Evolutionary conservation across 345 rosid genomes (phyloP).

Genomic region (Carallia pectinifolia): DNA sequence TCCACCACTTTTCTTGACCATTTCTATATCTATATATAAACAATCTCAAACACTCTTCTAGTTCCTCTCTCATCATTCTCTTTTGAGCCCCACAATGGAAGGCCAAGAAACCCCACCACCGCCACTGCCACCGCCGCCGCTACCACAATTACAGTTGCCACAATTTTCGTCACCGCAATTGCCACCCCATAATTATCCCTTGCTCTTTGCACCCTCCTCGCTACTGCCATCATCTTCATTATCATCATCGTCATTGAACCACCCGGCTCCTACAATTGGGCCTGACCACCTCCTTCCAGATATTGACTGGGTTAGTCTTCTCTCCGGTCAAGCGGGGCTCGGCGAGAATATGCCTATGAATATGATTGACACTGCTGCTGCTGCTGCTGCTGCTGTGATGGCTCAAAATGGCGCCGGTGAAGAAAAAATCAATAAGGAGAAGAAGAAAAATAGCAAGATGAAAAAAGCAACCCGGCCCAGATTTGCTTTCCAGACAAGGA

Average conservation of each 20-base stretch:
- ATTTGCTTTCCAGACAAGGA: slow-evolving; percentile 67
- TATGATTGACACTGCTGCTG: slow-evolving; percentile 12
- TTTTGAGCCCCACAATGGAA: slow-evolving; percentile 28
- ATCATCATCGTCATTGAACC: neutral
- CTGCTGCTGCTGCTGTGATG: neutral
- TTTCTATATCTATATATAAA: neutral
- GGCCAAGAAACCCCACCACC: slow-evolving; percentile 27
- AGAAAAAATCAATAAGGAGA: slow-evolving; percentile 21
- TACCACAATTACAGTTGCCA: slow-evolving; percentile 4
- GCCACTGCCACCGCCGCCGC: slow-evolving; percentile 12
- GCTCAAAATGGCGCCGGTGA: slow-evolving; percentile 25
- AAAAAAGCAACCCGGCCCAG: slow-evolving; percentile 44
- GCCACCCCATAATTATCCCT: slow-evolving; percentile 26
- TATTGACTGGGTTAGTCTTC: slow-evolving; percentile 53
- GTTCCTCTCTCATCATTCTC: slow-evolving; percentile 23
- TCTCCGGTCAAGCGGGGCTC: slow-evolving; percentile 32
- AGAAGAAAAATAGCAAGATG: slow-evolving; percentile 35
- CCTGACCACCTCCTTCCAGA: slow-evolving; percentile 24
- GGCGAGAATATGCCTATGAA: slow-evolving; percentile 16
- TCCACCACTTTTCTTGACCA: slow-evolving; percentile 2
- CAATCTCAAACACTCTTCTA: slow-evolving; percentile 18
- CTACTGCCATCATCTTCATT: slow-evolving; percentile 27
- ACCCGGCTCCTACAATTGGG: slow-evolving; percentile 18
- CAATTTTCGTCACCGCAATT: slow-evolving; percentile 1
- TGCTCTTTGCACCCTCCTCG: slow-evolving; percentile 27